Evolutionary conservation across 345 rosid genomes (phyloP).

Genomic region (Aethionema arabicum): DNA sequence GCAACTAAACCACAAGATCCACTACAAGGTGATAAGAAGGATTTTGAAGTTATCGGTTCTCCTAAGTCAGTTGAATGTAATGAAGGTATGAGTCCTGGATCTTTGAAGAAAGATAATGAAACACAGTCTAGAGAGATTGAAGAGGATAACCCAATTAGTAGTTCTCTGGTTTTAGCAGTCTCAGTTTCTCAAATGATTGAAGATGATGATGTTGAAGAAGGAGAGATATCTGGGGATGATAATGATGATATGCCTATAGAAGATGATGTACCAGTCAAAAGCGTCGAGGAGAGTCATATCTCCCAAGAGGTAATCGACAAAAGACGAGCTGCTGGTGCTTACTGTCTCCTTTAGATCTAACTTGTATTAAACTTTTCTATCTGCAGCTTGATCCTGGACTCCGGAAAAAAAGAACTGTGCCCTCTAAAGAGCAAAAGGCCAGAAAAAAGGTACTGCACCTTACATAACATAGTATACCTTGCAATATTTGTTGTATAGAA

Average conservation of each 20-base stretch:
- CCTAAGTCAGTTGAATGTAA: slow-evolving; percentile 23
- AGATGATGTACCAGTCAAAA: slow-evolving; percentile 33
- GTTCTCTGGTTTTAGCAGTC: slow-evolving; percentile 20
- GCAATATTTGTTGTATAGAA: slow-evolving; percentile 5
- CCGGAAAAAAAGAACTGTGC: slow-evolving; percentile 45
- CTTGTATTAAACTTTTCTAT: slow-evolving; percentile 12
- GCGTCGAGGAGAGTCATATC: slow-evolving; percentile 35
- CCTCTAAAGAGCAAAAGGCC: slow-evolving; percentile 50
- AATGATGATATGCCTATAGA: slow-evolving; percentile 33
- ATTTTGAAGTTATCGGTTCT: slow-evolving; percentile 17
- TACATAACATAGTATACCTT: slow-evolving; percentile 1
- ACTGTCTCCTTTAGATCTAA: slow-evolving; percentile 12
- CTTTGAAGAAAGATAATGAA: slow-evolving; percentile 29
- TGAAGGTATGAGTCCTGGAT: slow-evolving; percentile 32
- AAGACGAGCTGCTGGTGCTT: slow-evolving; percentile 15
- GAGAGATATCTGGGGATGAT: slow-evolving; percentile 54
- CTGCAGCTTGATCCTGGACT: slow-evolving; percentile 20
- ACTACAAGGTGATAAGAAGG: slow-evolving; percentile 23
- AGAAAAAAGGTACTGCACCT: slow-evolving; percentile 56
- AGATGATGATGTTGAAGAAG: slow-evolving; percentile 53
- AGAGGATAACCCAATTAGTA: slow-evolving; percentile 29
- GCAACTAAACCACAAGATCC: slow-evolving; percentile 32
- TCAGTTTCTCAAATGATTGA: slow-evolving; percentile 34
- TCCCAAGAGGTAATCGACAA: slow-evolving; percentile 27
- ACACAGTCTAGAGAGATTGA: slow-evolving; percentile 41